phyloP scores from a whole-genome alignment of 169 alveolate species.

The Babesia bovis region DNA sequence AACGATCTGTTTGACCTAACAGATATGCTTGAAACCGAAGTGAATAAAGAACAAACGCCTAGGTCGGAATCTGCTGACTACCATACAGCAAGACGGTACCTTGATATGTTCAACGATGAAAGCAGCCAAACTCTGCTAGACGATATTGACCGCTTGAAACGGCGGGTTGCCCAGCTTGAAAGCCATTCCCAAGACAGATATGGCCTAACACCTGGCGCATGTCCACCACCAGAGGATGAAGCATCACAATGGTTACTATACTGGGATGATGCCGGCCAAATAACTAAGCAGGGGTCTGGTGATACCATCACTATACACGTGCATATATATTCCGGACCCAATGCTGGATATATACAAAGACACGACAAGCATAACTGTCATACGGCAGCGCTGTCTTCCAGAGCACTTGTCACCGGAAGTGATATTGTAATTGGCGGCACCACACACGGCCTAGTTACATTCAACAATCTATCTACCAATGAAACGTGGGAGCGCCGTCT shows the following conservation, averaged over 20 bases:
- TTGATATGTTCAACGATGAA: constrained; percentile 12
- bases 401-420: constrained; percentile 46
- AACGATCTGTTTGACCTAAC: constrained; percentile 13
- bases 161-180: constrained; percentile 45
- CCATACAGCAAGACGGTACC: neutral
- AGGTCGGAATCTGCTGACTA: neutral
- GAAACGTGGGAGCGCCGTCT: constrained; percentile 65
- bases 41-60: neutral
- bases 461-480: constrained; percentile 34
- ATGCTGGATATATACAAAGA: constrained; percentile 46
- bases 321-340: constrained; percentile 61
- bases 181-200: neutral
- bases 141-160: constrained; percentile 32
- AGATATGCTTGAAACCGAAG: neutral
- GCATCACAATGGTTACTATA: constrained; percentile 48
- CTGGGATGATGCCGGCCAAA: constrained; percentile 64
- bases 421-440: constrained; percentile 8
- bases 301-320: constrained; percentile 45
- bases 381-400: constrained; percentile 30
- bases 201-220: constrained; percentile 49
- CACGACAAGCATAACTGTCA: constrained; percentile 63
- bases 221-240: constrained; percentile 62
- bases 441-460: constrained; percentile 21
- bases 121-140: constrained; percentile 10
- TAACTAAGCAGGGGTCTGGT: constrained; percentile 40